phyloP scores from a whole-genome alignment of 495 filamentous ascomycete species.

The Pseudevernia furfuracea region DNA sequence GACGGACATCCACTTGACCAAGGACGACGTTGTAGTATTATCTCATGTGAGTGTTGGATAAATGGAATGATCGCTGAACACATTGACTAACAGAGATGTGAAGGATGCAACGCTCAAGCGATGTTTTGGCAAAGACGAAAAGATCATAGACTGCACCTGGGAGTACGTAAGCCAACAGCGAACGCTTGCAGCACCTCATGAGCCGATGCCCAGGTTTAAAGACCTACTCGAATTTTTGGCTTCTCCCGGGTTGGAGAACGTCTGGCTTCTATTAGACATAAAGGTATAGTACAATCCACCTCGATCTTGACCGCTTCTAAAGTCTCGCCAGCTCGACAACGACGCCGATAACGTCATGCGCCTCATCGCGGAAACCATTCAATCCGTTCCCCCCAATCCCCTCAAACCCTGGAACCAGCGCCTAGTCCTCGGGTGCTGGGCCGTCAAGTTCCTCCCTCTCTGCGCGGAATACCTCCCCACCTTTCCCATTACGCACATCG shows the following conservation, averaged over 20 bases:
- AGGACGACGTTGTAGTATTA: conserved; percentile 76
- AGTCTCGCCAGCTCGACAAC: conserved; percentile 49
- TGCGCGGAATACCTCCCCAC: conserved; percentile 53
- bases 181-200: conserved; percentile 58
- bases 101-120: conserved; percentile 71
- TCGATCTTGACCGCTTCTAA: conserved; percentile 7
- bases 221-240: conserved; percentile 70
- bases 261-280: conserved; percentile 84
- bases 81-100: not conserved
- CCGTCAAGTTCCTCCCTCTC: conserved; percentile 54
- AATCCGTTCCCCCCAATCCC: conserved; percentile 37
- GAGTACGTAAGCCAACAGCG: conserved; percentile 57
- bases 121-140: conserved; percentile 65
- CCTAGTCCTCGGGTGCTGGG: conserved; percentile 74
- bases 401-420: conserved; percentile 58
- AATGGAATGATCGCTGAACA: not conserved
- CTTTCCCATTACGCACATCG: conserved; percentile 65
- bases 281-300: conserved; percentile 48
- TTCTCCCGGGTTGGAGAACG: conserved; percentile 47
- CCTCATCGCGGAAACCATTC: conserved; percentile 53
- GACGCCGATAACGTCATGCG: conserved; percentile 62
- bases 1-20: conserved; percentile 76
- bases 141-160: conserved; percentile 70
- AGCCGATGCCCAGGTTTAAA: conserved; percentile 63
- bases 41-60: conserved; percentile 59